phyloP scores from a whole-genome alignment of 805 yeast genomes.

The Wickerhamiella sorbophila region DNA sequence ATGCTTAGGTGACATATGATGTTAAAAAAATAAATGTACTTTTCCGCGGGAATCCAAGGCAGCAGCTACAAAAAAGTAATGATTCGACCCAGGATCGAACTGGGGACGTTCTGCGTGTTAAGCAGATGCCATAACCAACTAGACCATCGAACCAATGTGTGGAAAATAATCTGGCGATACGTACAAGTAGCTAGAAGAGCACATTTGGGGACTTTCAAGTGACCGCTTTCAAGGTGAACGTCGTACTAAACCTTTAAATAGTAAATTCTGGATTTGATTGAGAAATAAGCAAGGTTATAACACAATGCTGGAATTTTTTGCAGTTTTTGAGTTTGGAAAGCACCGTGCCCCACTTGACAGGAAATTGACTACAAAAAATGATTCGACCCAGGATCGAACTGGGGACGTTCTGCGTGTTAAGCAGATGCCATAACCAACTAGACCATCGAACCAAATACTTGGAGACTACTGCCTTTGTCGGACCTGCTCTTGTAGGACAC shows the following conservation, averaged over 20 bases:
- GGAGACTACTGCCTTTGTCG: no score
- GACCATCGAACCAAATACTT: constrained; percentile 62
- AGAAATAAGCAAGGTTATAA: background rate
- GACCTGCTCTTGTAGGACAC: no score
- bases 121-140: constrained; percentile 99
- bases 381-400: constrained; percentile 99
- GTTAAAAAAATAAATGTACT: no score
- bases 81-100: constrained; percentile 99
- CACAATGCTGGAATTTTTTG: background rate
- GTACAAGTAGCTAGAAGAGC: background rate
- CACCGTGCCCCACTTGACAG: no score
- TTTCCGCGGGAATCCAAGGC: no score
- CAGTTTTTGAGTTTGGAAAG: background rate
- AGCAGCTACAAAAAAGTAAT: no score
- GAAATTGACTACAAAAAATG: constrained; percentile 32
- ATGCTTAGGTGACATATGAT: no score
- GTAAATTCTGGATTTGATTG: no score
- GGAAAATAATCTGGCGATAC: no score
- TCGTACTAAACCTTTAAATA: no score
- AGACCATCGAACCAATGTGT: constrained; percentile 55
- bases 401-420: constrained; percentile 99
- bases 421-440: constrained; percentile 99
- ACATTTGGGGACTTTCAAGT: no score
- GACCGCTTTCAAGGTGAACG: no score
- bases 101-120: constrained; percentile 99